These are phyloP conservation scores for Trichoderma asperelloides DNA, from an alignment of 495 filamentous ascomycete genomes.

Conservation along the genomic window DNA sequence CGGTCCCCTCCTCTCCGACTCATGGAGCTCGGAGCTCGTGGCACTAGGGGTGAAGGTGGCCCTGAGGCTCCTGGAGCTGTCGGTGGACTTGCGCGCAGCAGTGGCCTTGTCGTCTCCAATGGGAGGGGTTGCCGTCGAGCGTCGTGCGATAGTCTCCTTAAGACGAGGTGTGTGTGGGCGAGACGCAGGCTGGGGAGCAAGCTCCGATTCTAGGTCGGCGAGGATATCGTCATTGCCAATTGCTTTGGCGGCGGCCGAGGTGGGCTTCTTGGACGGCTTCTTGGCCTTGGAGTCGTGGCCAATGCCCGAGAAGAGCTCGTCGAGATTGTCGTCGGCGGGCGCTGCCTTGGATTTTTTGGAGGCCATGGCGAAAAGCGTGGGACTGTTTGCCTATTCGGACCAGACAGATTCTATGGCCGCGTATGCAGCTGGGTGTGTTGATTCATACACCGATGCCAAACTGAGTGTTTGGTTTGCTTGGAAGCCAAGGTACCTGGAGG, in stretches of 20 bases:
- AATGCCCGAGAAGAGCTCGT: slow-evolving; percentile 72
- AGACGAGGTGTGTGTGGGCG: slow-evolving; percentile 78
- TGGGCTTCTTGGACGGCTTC: slow-evolving; percentile 35
- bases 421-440: not conserved
- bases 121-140: slow-evolving; percentile 49
- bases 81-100: slow-evolving; percentile 56
- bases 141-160: slow-evolving; percentile 46
- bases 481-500: too few relatives aligned
- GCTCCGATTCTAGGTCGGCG: slow-evolving; percentile 70
- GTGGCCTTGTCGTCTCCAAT: slow-evolving; percentile 35
- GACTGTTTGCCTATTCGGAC: slow-evolving; percentile 4
- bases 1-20: slow-evolving; percentile 41
- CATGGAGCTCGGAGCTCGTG: slow-evolving; percentile 40
- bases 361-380: slow-evolving; percentile 24
- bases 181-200: slow-evolving; percentile 41
- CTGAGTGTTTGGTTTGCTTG: too few relatives aligned
- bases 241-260: slow-evolving; percentile 33
- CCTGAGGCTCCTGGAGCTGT: slow-evolving; percentile 61
- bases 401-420: not conserved
- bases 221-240: slow-evolving; percentile 59
- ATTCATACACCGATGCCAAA: too few relatives aligned
- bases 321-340: slow-evolving; percentile 68
- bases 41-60: slow-evolving; percentile 46
- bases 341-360: slow-evolving; percentile 38
- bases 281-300: slow-evolving; percentile 39